Evolutionary conservation across 352 stramenopile genomes (phyloP), one percentile per base, ranked within the genome.

Genomic region (Pythium folliculosum): DNA sequence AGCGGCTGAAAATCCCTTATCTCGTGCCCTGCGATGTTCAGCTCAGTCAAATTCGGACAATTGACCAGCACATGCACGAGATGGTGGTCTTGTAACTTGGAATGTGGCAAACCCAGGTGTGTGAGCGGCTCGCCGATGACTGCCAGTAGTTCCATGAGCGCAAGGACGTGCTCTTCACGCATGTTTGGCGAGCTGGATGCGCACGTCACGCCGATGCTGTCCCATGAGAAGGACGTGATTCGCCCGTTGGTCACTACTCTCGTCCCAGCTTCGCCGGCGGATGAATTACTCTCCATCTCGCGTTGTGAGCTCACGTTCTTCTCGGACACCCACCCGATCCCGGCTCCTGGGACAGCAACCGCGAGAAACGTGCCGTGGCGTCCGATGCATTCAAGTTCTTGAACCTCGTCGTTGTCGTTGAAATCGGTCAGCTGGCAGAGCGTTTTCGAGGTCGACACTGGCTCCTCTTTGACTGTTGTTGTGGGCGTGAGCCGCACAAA

Each of bases 31-130:
- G 22, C 19, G 17, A 56, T 56, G 50, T 43, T 56, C 13, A 56
- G 50, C 5, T 56, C 23, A 14, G 50, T 56, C 50, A 56, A 30
- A 25, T 56, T 56, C 35, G 50, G 50, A 40, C 50, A 56, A n/a
- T 40, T 12, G 13, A 10, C 14, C 35, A 56, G 19, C 4, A 56
- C 25, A 5, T 56, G 50, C 9, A 22, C 50, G 14, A 56, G 50
- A 32, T 56, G 50, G 19, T 32, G 6, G 3, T 6, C 8, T 21
- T n/a, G 30, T 16, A 56, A 8, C 12, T 35, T 21, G 10, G 50
- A 43, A 2, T 12, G 5, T 2, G 50, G 50, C 30, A 56, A 25
- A 38, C 37, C 2, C 1, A 56, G 50, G 5, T 8, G 30, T 8
- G 2, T 25, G 22, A 56, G 50, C 9, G 50, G 50, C 22, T 37